A percentile compares a stretch with the other conserved stretches of the same genome.
These are phyloP conservation scores for Fusarium transvaalense DNA, from an alignment of 2,329 filamentous ascomycete species.

Conservation along the genomic window DNA sequence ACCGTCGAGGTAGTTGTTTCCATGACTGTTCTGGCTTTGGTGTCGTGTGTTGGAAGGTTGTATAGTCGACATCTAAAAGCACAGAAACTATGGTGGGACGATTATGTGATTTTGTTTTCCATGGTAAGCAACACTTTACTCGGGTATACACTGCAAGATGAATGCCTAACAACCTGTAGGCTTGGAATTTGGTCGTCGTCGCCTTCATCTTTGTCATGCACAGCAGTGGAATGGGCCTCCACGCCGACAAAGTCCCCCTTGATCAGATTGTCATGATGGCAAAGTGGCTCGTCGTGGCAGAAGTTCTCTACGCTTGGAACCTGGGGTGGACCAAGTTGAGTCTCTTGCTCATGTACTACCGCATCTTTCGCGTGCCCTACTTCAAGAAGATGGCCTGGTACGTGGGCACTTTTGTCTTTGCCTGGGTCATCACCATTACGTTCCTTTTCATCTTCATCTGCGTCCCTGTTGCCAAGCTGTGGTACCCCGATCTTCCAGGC, in stretches of 20 bases:
- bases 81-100: conserved; percentile 64
- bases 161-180: conserved; percentile 42
- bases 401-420: conserved; percentile 58
- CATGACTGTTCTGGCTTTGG: conserved; percentile 57
- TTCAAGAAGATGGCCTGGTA: conserved; percentile 58
- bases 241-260: conserved; percentile 56
- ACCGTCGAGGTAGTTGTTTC: conserved; percentile 55
- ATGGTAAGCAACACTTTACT: conserved; percentile 52
- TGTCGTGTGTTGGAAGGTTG: conserved; percentile 57
- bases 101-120: conserved; percentile 62
- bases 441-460: conserved; percentile 67
- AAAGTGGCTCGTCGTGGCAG: conserved; percentile 62
- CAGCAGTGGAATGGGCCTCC: conserved; percentile 60
- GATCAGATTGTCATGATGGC: conserved; percentile 58
- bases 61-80: conserved; percentile 57
- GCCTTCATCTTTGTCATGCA: conserved; percentile 64
- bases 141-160: no score
- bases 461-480: conserved; percentile 62
- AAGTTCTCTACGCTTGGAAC: conserved; percentile 62
- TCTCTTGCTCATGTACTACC: conserved; percentile 65
- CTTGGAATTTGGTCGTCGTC: conserved; percentile 58
- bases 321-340: conserved; percentile 64
- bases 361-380: conserved; percentile 61
- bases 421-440: conserved; percentile 62
- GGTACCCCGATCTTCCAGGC: conserved; percentile 60